Evolutionary conservation across 306 rosid species (phyloP).

Genomic region (Inga oerstediana): DNA sequence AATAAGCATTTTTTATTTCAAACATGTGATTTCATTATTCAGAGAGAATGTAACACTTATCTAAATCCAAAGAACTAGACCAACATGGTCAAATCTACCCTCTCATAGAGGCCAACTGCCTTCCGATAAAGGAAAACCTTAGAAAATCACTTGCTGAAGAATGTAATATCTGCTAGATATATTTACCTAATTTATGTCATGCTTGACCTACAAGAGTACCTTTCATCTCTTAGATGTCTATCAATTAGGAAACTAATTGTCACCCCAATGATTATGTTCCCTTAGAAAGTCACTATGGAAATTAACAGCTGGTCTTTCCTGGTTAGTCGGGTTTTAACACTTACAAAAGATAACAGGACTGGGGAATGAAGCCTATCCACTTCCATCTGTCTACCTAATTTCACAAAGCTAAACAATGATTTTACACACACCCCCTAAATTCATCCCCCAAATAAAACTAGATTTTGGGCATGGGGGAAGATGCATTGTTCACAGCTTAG

Average conservation of each 20-base stretch:
- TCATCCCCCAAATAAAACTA: neutral
- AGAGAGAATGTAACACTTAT: neutral
- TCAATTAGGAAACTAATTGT: neutral
- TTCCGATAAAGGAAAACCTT: neutral
- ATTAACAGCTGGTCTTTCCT: neutral
- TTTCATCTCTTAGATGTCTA: neutral
- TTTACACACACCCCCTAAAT: neutral
- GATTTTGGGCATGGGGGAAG: neutral
- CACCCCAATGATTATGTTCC: neutral
- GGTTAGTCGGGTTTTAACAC: neutral
- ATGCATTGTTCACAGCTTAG: neutral
- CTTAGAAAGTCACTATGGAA: neutral
- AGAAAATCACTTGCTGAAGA: neutral
- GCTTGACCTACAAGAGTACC: constrained; percentile 17
- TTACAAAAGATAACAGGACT: neutral
- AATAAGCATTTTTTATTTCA: neutral
- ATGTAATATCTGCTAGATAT: neutral
- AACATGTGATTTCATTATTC: neutral
- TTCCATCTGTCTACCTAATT: neutral
- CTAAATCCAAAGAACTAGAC: constrained; percentile 8
- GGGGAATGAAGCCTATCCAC: constrained; percentile 9
- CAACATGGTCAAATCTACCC: neutral
- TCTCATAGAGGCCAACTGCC: constrained; percentile 1
- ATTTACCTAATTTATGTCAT: constrained; percentile 2
- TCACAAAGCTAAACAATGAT: neutral